Percentiles rank a stretch among this genome's conserved stretches.
These are phyloP conservation scores for Sphagnurus paluster DNA, from an alignment of 1,284 basidiomycete genomes.

Conservation along the genomic window DNA sequence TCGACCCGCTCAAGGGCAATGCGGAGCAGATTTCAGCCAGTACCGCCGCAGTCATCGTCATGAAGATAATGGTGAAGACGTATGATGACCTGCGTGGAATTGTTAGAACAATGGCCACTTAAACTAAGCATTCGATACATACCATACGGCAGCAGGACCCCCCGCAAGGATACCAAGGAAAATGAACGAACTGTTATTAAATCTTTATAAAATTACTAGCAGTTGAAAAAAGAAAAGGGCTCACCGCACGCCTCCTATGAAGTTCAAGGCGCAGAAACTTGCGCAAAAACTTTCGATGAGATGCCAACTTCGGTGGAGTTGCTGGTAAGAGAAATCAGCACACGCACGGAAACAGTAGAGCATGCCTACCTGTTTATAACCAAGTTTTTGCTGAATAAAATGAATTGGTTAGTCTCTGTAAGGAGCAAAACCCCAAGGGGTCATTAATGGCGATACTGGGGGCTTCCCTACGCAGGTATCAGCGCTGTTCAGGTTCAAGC, in stretches of 20 bases:
- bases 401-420: slow-evolving; percentile 50
- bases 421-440: slow-evolving; percentile 39
- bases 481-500: slow-evolving; percentile 94
- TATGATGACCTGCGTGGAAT: slow-evolving; percentile 67
- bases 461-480: slow-evolving; percentile 96
- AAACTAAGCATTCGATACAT: slow-evolving; percentile 10
- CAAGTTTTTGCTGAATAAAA: slow-evolving; percentile 62
- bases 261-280: slow-evolving; percentile 83
- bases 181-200: slow-evolving; percentile 57
- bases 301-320: slow-evolving; percentile 82
- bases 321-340: slow-evolving; percentile 39
- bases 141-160: slow-evolving; percentile 84
- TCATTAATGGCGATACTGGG: slow-evolving; percentile 55
- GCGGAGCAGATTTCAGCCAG: slow-evolving; percentile 88
- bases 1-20: slow-evolving; percentile 81
- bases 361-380: slow-evolving; percentile 73
- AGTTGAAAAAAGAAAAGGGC: background rate
- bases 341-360: slow-evolving; percentile 2
- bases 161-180: slow-evolving; percentile 83
- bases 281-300: slow-evolving; percentile 81
- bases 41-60: slow-evolving; percentile 82
- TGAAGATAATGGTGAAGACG: slow-evolving; percentile 76
- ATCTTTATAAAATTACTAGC: background rate
- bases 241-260: slow-evolving; percentile 82
- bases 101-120: slow-evolving; percentile 2